A percentile compares a stretch with the other conserved stretches of the same genome.
Evolutionary conservation across 495 filamentous ascomycete genomes (phyloP).

Genomic region (Daldinia vernicosa): DNA sequence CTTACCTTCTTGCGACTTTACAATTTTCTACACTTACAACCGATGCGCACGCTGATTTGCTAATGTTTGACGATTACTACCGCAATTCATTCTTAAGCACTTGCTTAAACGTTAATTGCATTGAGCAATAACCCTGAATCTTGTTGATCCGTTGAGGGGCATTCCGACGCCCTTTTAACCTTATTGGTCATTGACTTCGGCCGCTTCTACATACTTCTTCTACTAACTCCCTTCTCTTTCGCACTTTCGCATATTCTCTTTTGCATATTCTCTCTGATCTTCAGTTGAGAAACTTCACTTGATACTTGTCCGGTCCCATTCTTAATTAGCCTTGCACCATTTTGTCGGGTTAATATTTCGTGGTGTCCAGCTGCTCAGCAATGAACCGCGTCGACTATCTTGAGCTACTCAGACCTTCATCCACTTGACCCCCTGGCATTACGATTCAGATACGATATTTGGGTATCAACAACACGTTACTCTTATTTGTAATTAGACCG

Average conservation of each 20-base stretch:
- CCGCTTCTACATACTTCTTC: not conserved
- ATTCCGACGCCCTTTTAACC: constrained; percentile 15
- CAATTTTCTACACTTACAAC: not conserved
- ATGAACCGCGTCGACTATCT: constrained; percentile 25
- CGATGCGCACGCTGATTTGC: constrained; percentile 16
- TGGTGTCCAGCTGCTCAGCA: constrained; percentile 16
- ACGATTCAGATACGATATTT: constrained; percentile 26
- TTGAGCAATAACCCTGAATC: constrained; percentile 39
- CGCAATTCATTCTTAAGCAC: constrained; percentile 25
- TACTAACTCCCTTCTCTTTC: constrained; percentile 3
- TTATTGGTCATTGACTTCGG: constrained; percentile 28
- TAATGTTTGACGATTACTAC: constrained; percentile 19
- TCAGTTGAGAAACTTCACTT: not conserved
- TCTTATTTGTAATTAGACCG: constrained; percentile 21
- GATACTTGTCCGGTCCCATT: not conserved
- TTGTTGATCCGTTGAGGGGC: constrained; percentile 41
- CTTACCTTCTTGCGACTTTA: constrained; percentile 8
- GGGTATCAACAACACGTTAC: constrained; percentile 24
- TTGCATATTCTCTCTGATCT: constrained; percentile 4
- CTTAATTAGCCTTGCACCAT: not conserved
- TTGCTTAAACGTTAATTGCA: constrained; percentile 11
- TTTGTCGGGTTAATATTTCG: constrained; percentile 23
- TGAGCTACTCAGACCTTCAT: constrained; percentile 21
- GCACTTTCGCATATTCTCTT: too few species aligned
- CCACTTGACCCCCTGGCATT: constrained; percentile 37